These are phyloP conservation scores for Samsoniella hepiali DNA, from an alignment of 2,329 filamentous ascomycete genomes.

Conservation along the genomic window DNA sequence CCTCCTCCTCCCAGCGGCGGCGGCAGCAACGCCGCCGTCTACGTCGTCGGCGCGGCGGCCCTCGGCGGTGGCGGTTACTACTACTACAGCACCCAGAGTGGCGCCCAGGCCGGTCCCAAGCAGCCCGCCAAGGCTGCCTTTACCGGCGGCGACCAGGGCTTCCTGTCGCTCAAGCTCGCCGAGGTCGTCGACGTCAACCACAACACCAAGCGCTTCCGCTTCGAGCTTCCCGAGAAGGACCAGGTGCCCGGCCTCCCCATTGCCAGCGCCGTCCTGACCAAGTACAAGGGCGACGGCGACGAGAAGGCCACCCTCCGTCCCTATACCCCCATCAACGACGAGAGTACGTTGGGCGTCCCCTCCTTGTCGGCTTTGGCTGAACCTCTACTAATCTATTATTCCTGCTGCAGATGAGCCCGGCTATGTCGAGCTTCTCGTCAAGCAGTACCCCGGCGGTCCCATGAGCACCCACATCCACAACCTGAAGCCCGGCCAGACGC, in stretches of 20 bases:
- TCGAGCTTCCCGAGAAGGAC: slow-evolving; percentile 80
- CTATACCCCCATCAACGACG: slow-evolving; percentile 89
- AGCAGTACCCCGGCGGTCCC: slow-evolving; percentile 83
- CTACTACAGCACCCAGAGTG: slow-evolving; percentile 39
- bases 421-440: slow-evolving; percentile 84
- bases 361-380: background rate
- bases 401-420: slow-evolving; percentile 63
- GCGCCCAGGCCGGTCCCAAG: slow-evolving; percentile 46
- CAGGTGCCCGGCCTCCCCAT: slow-evolving; percentile 78
- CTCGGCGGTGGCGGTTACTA: slow-evolving; percentile 57
- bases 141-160: slow-evolving; percentile 86
- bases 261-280: slow-evolving; percentile 86
- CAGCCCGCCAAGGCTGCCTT: slow-evolving; percentile 53
- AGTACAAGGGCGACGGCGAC: slow-evolving; percentile 79
- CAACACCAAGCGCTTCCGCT: slow-evolving; percentile 92
- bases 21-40: slow-evolving; percentile 57
- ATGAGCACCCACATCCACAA: slow-evolving; percentile 90
- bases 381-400: background rate
- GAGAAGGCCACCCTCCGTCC: slow-evolving; percentile 86
- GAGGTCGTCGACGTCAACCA: slow-evolving; percentile 79
- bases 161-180: slow-evolving; percentile 75
- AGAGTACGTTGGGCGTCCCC: slow-evolving; percentile 50
- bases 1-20: slow-evolving; percentile 39
- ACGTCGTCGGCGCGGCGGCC: slow-evolving; percentile 56
- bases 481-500: slow-evolving; percentile 74